Evolutionary conservation across 345 rosid species (phyloP).

Genomic region (Syzygium jambos): DNA sequence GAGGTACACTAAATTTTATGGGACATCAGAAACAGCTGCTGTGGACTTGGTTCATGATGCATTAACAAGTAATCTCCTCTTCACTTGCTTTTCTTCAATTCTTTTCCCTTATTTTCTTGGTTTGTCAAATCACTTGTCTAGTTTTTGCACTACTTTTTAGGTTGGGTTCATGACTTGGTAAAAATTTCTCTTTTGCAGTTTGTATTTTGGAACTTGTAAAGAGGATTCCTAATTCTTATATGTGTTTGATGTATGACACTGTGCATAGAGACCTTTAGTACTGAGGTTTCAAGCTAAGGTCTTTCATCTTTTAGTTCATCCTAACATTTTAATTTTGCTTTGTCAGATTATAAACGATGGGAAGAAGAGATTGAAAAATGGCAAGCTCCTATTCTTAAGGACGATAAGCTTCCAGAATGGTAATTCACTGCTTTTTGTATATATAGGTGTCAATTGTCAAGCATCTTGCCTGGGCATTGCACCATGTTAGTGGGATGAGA

Average conservation of each 20-base stretch:
- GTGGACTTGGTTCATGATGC: constrained; percentile 86
- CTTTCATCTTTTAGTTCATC: background rate
- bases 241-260: background rate
- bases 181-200: background rate
- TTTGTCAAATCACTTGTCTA: background rate
- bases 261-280: background rate
- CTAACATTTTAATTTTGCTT: background rate
- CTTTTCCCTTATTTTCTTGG: constrained; percentile 7
- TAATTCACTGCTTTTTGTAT: constrained; percentile 9
- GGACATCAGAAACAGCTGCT: constrained; percentile 86
- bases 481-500: background rate
- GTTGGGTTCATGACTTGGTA: background rate
- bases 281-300: background rate
- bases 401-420: constrained; percentile 90
- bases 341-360: constrained; percentile 84
- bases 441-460: background rate
- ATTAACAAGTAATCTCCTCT: constrained; percentile 43
- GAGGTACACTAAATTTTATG: constrained; percentile 94
- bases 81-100: background rate
- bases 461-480: background rate
- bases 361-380: constrained; percentile 95
- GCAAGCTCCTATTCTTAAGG: constrained; percentile 75
- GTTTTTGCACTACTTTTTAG: background rate
- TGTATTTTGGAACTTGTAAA: background rate
- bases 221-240: background rate